Conservation (phyloP, 2,329 filamentous ascomycete genomes). For the Ascochyta rabiei region DNA sequence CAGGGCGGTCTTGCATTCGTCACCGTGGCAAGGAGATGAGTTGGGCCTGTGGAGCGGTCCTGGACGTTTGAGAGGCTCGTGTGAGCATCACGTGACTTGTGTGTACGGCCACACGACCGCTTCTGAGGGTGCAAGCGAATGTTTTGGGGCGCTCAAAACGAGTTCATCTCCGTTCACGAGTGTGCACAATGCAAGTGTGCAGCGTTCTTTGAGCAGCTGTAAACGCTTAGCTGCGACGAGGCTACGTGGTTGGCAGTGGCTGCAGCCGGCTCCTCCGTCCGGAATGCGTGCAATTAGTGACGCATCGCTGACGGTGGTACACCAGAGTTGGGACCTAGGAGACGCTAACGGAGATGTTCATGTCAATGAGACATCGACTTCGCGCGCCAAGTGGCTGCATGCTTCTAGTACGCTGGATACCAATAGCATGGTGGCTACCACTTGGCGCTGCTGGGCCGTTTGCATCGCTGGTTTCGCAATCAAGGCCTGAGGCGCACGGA, state of each 20-base stretch:
- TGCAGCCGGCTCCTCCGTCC: slow-evolving; percentile 5
- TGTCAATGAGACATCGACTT: slow-evolving; percentile 9
- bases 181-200: neutral
- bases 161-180: neutral
- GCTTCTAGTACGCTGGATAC: neutral
- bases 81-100: slow-evolving; percentile 1
- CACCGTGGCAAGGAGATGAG: slow-evolving; percentile 12
- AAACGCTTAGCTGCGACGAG: neutral
- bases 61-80: neutral
- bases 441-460: slow-evolving; percentile 2
- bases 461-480: neutral
- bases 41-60: neutral
- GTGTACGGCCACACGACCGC: no score
- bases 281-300: slow-evolving; percentile 18
- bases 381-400: neutral
- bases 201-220: neutral
- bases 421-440: neutral
- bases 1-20: slow-evolving; percentile 5
- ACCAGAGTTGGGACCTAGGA: slow-evolving; percentile 5
- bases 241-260: slow-evolving; percentile 3
- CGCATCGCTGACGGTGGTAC: slow-evolving; percentile 4
- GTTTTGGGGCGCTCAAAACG: neutral
- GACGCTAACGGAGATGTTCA: slow-evolving; percentile 15
- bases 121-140: neutral
- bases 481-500: slow-evolving; percentile 5